Evolutionary conservation across 805 yeast species (phyloP), one percentile per base, ranked within the genome.

Genomic region (Komagataella pseudopastoris): DNA sequence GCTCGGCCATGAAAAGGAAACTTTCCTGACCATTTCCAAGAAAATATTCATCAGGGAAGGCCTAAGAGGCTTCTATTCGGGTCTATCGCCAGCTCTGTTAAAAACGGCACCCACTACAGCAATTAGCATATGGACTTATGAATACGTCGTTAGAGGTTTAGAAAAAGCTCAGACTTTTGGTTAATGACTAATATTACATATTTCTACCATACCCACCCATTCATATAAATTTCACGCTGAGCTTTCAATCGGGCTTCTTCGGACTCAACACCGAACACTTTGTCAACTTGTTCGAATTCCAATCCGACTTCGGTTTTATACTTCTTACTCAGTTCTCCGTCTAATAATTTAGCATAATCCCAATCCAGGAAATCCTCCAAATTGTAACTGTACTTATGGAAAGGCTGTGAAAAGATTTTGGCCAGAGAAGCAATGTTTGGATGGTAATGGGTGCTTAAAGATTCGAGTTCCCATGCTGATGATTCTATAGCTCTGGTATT

Each of bases 301-400:
- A 89, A 67, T 0, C 93, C 85, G 3, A 93, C 85, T 58, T 83
- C 80, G 4, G 82, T 78, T 58, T 83, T 83, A 62, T 87, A 72
- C 56, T 63, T 78, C 68, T 88, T 81, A 23, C 72, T 72, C 49
- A 72, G 66, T 63, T 86, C 95, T 60, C 81, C 78, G 23, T 77
- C 81, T 53, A 84, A 58, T 51, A 86, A 64, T 58, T 85, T 70
- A 43, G 75, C 71, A 63, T 90, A 93, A 52, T 83, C 81, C 88
- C 96, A 91, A 65, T 90, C 96, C 59, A 93, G 68, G 71, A 93
- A 93, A 63, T 93, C 98, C 63, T 93, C 99, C 74, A 93, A 72
- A 63, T 86, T 86, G 64, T 93, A 93, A 58, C 78, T 78, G 52
- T 51, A 81, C 64, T 93, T 93, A 61, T 83, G 78, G 70, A 89